Percentiles rank a stretch among this genome's conserved stretches.
Evolutionary conservation across 305 asterid genomes (phyloP).

Genomic region (Fraxinus albicans): DNA sequence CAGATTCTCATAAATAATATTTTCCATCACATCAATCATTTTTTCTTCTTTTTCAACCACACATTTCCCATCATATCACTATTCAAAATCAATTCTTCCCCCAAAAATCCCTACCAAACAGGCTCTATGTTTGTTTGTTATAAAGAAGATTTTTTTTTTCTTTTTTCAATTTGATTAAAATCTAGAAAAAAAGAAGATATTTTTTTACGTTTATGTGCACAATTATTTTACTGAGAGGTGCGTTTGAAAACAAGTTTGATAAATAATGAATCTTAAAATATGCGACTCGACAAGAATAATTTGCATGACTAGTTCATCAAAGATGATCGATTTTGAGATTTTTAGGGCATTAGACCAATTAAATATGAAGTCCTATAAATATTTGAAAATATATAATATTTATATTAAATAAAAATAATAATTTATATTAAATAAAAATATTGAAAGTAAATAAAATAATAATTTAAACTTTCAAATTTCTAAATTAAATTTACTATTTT

Average conservation of each 20-base stretch:
- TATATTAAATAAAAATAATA: no score
- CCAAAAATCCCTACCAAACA: no score
- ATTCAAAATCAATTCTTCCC: no score
- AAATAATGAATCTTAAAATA: neutral
- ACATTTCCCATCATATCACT: no score
- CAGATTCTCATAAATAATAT: no score
- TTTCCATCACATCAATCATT: no score
- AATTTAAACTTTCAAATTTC: neutral
- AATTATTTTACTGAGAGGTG: neutral
- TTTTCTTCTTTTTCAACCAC: no score
- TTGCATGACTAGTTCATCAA: neutral
- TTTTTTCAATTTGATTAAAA: neutral
- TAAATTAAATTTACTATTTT: no score
- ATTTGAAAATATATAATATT: no score
- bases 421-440: no score
- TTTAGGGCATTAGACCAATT: neutral
- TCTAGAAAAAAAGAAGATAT: neutral
- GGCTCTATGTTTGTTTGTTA: no score
- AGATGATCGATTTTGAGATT: neutral
- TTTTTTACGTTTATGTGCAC: neutral
- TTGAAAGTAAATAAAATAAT: neutral
- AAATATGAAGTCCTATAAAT: neutral
- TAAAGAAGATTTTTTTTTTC: no score
- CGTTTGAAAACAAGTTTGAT: neutral
- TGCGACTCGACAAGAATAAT: neutral